These are phyloP conservation scores for Chenopodium album DNA, from an alignment of 148 eudicot species.

Conservation along the genomic window DNA sequence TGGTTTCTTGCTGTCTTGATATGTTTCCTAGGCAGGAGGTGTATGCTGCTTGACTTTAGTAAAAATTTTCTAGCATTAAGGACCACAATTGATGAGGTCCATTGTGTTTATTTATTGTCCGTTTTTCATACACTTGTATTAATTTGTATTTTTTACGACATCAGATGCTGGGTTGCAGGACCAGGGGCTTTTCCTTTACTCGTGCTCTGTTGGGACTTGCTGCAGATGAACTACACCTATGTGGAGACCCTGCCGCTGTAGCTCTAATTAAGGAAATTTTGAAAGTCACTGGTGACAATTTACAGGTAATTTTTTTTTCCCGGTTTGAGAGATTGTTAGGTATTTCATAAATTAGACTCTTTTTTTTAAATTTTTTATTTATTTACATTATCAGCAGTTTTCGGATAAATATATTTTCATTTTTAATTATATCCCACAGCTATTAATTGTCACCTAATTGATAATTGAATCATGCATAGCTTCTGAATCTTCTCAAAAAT, in stretches of 20 bases:
- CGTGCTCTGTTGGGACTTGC: slow-evolving; percentile 91
- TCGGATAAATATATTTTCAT: not conserved
- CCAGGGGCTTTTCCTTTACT: slow-evolving; percentile 92
- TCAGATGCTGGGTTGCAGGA: slow-evolving; percentile 86
- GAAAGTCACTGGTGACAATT: slow-evolving; percentile 72
- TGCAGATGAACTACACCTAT: slow-evolving; percentile 85
- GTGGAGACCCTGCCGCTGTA: slow-evolving; percentile 95
- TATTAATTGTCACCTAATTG: not conserved
- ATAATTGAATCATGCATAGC: not conserved
- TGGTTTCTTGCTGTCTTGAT: not conserved
- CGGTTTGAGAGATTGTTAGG: not conserved
- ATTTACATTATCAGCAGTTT: not conserved
- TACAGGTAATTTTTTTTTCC: slow-evolving; percentile 48
- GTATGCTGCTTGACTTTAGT: not conserved
- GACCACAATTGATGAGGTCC: not conserved
- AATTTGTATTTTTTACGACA: slow-evolving; percentile 1
- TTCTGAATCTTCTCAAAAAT: not conserved
- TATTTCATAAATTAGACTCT: too few species aligned
- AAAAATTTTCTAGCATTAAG: not conserved
- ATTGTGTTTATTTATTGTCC: not conserved
- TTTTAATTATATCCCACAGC: not conserved
- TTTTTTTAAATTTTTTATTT: not conserved
- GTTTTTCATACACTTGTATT: not conserved
- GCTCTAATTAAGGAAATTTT: slow-evolving; percentile 80
- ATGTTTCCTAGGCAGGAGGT: not conserved